A percentile compares a stretch with the other conserved stretches of the same genome.
Conservation (phyloP, 2,329 filamentous ascomycete genomes). For the Capronia coronata region DNA sequence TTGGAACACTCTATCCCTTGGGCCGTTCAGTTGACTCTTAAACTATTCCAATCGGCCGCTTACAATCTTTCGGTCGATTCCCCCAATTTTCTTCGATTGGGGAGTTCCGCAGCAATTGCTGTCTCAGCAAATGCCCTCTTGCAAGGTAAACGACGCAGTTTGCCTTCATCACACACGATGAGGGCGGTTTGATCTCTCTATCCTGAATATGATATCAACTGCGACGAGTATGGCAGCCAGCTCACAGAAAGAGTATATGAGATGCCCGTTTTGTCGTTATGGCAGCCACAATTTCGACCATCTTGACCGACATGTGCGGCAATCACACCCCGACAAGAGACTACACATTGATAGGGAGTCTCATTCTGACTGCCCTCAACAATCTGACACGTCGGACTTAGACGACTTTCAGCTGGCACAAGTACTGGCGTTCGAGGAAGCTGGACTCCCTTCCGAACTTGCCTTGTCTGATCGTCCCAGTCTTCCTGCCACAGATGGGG, state of each 20-base stretch:
- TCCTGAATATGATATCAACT: not conserved
- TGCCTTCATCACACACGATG: constrained; percentile 6
- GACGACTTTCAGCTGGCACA: constrained; percentile 24
- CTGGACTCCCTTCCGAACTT: constrained; percentile 23
- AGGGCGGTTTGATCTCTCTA: not conserved
- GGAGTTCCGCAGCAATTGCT: no score
- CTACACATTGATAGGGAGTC: not conserved
- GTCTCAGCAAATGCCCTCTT: not conserved
- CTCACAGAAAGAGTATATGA: constrained; percentile 10
- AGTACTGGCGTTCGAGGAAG: constrained; percentile 25
- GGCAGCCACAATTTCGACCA: constrained; percentile 14
- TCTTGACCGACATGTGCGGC: constrained; percentile 17
- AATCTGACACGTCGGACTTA: not conserved
- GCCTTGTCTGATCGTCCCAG: constrained; percentile 16
- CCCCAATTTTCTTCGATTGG: not conserved
- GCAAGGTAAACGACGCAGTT: not conserved
- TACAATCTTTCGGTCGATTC: no score
- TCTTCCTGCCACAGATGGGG: constrained; percentile 14
- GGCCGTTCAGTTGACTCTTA: no score
- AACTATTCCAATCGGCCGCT: no score
- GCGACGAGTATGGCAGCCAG: constrained; percentile 10
- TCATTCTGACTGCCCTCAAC: not conserved
- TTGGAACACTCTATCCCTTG: no score
- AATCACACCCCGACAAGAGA: constrained; percentile 9
- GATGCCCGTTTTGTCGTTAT: constrained; percentile 19